A percentile compares a stretch with the other conserved stretches of the same genome.
phyloP scores from a whole-genome alignment of 2,329 filamentous ascomycete species.

The Microcera coccophila region DNA sequence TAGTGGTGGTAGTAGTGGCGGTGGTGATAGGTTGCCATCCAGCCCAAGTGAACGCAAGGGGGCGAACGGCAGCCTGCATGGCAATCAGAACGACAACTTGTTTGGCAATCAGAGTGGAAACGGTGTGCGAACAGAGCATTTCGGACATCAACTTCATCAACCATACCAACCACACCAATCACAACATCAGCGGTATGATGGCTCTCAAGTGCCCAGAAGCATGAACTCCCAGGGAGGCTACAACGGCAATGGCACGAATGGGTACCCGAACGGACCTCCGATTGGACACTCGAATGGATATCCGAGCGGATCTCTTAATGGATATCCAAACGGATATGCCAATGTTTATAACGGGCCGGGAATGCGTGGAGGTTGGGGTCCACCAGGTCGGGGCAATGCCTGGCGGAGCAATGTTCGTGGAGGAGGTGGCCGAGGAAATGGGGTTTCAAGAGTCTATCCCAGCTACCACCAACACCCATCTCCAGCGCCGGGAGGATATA shows the following conservation, averaged over 20 bases:
- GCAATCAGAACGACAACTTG: not conserved
- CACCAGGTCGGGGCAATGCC: not conserved
- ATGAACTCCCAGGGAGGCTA: not conserved
- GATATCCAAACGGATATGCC: not conserved
- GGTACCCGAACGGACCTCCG: not conserved
- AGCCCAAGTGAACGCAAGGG: not conserved
- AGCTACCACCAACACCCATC: not conserved
- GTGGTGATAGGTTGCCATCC: not conserved
- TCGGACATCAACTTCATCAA: too few species aligned
- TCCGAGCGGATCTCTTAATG: not conserved
- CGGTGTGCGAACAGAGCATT: too few species aligned
- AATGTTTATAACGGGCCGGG: not conserved
- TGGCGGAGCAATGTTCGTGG: not conserved
- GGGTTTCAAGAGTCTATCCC: not conserved
- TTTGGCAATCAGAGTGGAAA: too few species aligned
- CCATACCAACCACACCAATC: not conserved
- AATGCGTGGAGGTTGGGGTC: not conserved
- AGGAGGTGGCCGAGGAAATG: not conserved
- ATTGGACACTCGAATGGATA: not conserved
- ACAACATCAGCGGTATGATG: not conserved
- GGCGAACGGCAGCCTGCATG: not conserved
- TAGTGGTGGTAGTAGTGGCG: not conserved
- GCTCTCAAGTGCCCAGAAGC: not conserved
- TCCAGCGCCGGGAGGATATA: not conserved
- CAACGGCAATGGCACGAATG: not conserved